phyloP scores from a whole-genome alignment of 1,284 basidiomycete species.

The Agroathelia rolfsii region DNA sequence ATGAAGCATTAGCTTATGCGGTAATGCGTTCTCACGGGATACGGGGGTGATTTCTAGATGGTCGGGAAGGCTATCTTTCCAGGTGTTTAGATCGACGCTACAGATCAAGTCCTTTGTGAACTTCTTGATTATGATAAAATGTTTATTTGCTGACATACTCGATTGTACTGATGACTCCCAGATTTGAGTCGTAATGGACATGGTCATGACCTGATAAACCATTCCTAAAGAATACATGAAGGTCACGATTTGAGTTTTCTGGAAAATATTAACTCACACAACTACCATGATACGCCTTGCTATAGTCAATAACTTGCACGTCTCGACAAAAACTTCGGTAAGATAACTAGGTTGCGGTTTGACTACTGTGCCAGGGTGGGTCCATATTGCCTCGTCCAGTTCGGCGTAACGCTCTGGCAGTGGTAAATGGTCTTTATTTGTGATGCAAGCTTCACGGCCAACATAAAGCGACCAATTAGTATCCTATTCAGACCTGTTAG shows the following conservation, averaged over 20 bases:
- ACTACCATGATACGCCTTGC: conserved; percentile 48
- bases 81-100: conserved; percentile 50
- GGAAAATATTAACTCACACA: conserved; percentile 50
- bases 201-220: conserved; percentile 29
- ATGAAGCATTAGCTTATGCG: conserved; percentile 56
- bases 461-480: conserved; percentile 52
- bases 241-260: too few relatives aligned
- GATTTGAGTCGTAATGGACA: conserved; percentile 28
- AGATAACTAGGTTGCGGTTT: conserved; percentile 36
- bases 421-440: conserved; percentile 26
- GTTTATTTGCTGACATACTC: too few relatives aligned
- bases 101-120: too few relatives aligned
- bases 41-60: conserved; percentile 44
- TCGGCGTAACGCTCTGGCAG: conserved; percentile 35
- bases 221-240: conserved; percentile 31
- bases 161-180: conserved; percentile 42
- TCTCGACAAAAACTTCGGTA: conserved; percentile 41
- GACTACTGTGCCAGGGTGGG: conserved; percentile 27
- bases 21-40: conserved; percentile 38
- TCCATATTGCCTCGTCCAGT: conserved; percentile 36
- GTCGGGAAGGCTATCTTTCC: conserved; percentile 45
- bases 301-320: conserved; percentile 44
- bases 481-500: conserved; percentile 25
- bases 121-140: background rate
- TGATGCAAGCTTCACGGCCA: conserved; percentile 44